Conservation (phyloP, 2,329 filamentous ascomycete species). For the Canariomyces notabilis region DNA sequence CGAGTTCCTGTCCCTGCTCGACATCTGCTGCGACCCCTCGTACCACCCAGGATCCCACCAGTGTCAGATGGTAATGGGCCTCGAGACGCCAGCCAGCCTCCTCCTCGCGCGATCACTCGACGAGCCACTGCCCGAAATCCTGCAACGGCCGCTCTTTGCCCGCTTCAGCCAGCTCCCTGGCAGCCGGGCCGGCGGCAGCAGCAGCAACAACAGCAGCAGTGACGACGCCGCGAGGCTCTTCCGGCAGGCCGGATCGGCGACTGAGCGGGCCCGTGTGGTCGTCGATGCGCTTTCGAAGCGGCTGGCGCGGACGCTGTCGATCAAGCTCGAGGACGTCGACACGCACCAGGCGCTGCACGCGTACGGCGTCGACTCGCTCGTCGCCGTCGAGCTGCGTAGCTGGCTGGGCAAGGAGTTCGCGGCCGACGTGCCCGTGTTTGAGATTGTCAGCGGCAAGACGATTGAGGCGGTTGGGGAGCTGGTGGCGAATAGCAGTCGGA, state of each 20-base stretch:
- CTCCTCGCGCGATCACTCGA: not conserved
- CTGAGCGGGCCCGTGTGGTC: not conserved
- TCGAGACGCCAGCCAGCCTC: not conserved
- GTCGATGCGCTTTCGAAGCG: conserved; percentile 3
- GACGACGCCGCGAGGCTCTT: conserved; percentile 5
- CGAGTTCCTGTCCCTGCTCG: conserved; percentile 7
- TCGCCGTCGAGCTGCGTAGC: conserved; percentile 34
- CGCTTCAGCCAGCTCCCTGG: not conserved
- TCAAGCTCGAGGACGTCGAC: conserved; percentile 15
- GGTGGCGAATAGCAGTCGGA: too few species aligned
- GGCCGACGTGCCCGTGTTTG: not conserved
- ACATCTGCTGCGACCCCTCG: conserved; percentile 2
- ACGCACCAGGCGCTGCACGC: conserved; percentile 8
- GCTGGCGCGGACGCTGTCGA: conserved; percentile 9
- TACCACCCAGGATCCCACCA: not conserved
- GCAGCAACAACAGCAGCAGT: not conserved
- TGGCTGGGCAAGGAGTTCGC: conserved; percentile 28
- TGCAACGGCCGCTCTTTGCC: conserved; percentile 1
- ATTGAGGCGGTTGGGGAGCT: not conserved
- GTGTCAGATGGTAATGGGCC: conserved; percentile 7
- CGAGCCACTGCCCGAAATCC: not conserved
- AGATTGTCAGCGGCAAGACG: not conserved
- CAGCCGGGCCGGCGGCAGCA: not conserved
- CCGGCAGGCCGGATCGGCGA: not conserved
- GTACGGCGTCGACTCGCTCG: conserved; percentile 29